A percentile compares a stretch with the other conserved stretches of the same genome.
These are phyloP conservation scores for Diplogelasinospora grovesii DNA, from an alignment of 495 filamentous ascomycete species.

Conservation along the genomic window DNA sequence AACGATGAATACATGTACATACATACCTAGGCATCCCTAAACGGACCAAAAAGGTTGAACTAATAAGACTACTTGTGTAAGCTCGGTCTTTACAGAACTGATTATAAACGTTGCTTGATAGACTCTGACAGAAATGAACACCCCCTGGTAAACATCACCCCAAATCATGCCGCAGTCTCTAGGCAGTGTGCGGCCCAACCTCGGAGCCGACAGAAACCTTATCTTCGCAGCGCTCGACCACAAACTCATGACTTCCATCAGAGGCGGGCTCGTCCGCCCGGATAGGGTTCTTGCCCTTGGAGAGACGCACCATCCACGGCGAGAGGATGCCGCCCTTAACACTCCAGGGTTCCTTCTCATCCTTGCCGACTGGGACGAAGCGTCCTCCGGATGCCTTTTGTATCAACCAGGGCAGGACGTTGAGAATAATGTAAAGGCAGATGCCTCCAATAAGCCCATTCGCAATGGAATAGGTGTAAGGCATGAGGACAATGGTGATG, in stretches of 20 bases:
- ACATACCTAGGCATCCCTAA: too few relatives aligned
- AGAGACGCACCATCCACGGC: slow-evolving; percentile 56
- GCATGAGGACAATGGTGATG: slow-evolving; percentile 73
- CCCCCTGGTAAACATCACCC: too few relatives aligned
- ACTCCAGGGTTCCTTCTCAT: slow-evolving; percentile 65
- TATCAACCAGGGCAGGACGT: slow-evolving; percentile 57
- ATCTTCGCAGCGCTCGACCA: too few relatives aligned
- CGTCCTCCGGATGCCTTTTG: slow-evolving; percentile 57
- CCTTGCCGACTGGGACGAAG: slow-evolving; percentile 64
- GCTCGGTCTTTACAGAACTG: too few relatives aligned
- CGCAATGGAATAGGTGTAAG: slow-evolving; percentile 77
- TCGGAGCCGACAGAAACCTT: too few relatives aligned
- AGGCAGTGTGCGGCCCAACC: too few relatives aligned
- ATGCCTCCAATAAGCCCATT: slow-evolving; percentile 74
- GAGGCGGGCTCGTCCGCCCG: slow-evolving; percentile 7
- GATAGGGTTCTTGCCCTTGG: slow-evolving; percentile 46
- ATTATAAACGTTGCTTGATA: too few relatives aligned
- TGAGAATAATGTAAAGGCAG: slow-evolving; percentile 63
- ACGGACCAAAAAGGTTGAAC: too few relatives aligned
- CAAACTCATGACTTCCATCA: neutral
- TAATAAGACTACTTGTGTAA: too few relatives aligned
- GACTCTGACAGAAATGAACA: too few relatives aligned
- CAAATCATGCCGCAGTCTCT: too few relatives aligned
- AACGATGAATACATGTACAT: too few relatives aligned
- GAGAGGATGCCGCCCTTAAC: slow-evolving; percentile 63